Base-by-base conservation (phyloP, 805 yeast species). In the Candida nonsorbophila region DNA sequence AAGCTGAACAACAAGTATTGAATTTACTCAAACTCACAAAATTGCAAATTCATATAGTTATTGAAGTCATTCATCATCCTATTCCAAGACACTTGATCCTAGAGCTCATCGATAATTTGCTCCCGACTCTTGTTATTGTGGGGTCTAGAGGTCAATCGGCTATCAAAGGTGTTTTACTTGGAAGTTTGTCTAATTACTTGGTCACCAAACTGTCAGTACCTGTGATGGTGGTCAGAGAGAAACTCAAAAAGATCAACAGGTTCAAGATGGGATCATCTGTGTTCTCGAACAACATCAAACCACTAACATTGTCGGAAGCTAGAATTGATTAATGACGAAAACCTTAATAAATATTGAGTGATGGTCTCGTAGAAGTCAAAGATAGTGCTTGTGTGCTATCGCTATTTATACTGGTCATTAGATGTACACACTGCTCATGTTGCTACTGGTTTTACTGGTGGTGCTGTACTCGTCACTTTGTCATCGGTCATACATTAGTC, bases 71-170 rank as follows among this genome's bases (percentile, higher is more conserved):
- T 28, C 88, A 81, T 51, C 84, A 82, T 51, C 84, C 84, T 12
- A 77, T 77, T 28, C 84, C 88, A 5, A 60, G 83, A 39, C 85
- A 80, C 47, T 71, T 81, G 50, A 68, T 81, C 33, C 69, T 78
- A 30, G 85, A 79, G 42, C 62, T 81, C 29, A 78, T 80, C 33
- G 84, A 81, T 45, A 76, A 79, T 43, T 63, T 81, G 33, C 74
- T 76, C 30, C 90, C 88, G 4, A 78, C 84, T 0, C 58, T 82
- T 46, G 87, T 82, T 5, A 71, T 81, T 29, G 82, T 81, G 7
- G 90, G 90, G 0, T 79, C 86, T 3, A 74, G 80, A 41, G 90
- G 90, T 17, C 75, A 76, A 37, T 65, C 76, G 32, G 84, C 86
- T 3, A 57, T 81, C 20, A 77, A 77, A 49, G 88, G 90, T 5